phyloP scores from a whole-genome alignment of 75 land plant species.

The Larix kaempferi region DNA sequence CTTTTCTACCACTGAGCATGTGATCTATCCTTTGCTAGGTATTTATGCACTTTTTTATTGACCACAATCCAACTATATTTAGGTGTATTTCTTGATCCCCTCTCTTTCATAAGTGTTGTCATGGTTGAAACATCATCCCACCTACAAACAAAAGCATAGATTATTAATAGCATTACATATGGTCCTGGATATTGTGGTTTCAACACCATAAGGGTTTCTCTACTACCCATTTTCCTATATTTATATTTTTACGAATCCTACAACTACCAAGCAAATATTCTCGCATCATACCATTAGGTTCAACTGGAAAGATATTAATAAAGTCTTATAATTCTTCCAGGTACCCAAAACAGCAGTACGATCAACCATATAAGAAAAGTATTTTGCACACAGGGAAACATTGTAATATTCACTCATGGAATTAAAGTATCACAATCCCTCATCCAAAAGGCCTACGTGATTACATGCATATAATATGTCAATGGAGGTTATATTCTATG shows the following conservation, averaged over 20 bases:
- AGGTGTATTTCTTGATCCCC: slow-evolving; percentile 26
- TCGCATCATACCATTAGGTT: slow-evolving; percentile 50
- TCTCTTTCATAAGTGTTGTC: slow-evolving; percentile 34
- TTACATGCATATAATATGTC: slow-evolving; percentile 61
- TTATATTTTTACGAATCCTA: slow-evolving; percentile 42
- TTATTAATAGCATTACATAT: slow-evolving; percentile 50
- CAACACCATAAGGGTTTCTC: slow-evolving; percentile 36
- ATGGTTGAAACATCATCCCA: slow-evolving; percentile 47
- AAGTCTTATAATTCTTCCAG: slow-evolving; percentile 48
- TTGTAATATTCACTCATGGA: slow-evolving; percentile 34
- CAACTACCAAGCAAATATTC: slow-evolving; percentile 56
- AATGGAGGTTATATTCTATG: slow-evolving; percentile 54
- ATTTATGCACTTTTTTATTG: slow-evolving; percentile 23
- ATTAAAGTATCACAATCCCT: slow-evolving; percentile 36
- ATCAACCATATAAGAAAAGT: slow-evolving; percentile 61
- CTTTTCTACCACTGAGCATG: background rate
- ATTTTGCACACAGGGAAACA: slow-evolving; percentile 36
- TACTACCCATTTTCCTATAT: slow-evolving; percentile 35
- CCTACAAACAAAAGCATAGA: slow-evolving; percentile 53
- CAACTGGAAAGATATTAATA: slow-evolving; percentile 35
- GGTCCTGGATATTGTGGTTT: slow-evolving; percentile 45
- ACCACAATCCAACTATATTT: slow-evolving; percentile 52
- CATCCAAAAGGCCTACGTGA: slow-evolving; percentile 50
- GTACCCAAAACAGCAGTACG: slow-evolving; percentile 47
- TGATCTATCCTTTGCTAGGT: slow-evolving; percentile 20